Conservation (phyloP, 805 yeast genomes). For the Hanseniaspora guilliermondii region DNA sequence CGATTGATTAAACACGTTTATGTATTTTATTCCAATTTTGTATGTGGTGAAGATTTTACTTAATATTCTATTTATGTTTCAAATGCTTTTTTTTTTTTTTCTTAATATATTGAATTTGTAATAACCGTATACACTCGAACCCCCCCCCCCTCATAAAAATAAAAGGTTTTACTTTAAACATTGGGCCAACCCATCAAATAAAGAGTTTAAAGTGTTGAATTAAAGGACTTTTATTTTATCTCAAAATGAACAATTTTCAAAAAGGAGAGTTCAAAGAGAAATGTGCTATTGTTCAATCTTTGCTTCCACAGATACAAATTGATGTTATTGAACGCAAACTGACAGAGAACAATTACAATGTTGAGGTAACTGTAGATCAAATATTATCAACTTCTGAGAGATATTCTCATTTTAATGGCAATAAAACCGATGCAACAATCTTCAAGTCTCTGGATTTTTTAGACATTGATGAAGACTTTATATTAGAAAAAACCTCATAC, state of each 20-base stretch:
- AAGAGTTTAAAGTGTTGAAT: too few relatives aligned
- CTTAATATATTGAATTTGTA: too few relatives aligned
- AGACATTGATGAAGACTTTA: constrained; percentile 25
- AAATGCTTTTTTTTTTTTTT: too few relatives aligned
- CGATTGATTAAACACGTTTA: too few relatives aligned
- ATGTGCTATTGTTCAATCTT: neutral
- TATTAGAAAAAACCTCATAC: constrained; percentile 25
- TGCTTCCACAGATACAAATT: neutral
- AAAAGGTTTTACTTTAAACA: too few relatives aligned
- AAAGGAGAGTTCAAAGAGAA: neutral
- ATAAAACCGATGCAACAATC: constrained; percentile 3
- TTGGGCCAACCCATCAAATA: too few relatives aligned
- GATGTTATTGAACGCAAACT: neutral
- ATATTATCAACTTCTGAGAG: constrained; percentile 25
- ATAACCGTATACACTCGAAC: too few relatives aligned
- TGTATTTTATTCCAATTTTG: too few relatives aligned
- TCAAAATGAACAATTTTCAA: neutral
- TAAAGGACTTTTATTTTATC: too few relatives aligned
- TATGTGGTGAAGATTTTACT: too few relatives aligned
- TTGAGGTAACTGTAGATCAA: neutral
- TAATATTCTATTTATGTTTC: too few relatives aligned
- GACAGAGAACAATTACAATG: neutral
- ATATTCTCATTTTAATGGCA: constrained; percentile 36
- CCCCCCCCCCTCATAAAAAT: too few relatives aligned
- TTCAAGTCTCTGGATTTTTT: constrained; percentile 24